Conservation (phyloP, 2,329 filamentous ascomycete species). For the Graphilbum ipis-grandicollis region DNA sequence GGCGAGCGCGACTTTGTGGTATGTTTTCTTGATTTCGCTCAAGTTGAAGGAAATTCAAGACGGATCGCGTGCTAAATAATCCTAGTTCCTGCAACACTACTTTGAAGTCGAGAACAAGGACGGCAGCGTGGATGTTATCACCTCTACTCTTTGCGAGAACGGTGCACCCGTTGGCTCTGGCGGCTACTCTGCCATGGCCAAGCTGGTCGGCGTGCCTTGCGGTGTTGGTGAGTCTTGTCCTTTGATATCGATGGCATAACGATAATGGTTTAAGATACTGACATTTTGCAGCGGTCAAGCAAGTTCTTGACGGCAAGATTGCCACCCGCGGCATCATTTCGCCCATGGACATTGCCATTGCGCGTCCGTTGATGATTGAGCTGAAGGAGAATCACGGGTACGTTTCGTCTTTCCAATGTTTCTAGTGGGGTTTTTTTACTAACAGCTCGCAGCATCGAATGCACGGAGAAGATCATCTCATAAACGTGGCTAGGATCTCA, state of each 20-base stretch:
- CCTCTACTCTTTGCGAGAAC: slow-evolving; percentile 69
- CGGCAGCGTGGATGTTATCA: slow-evolving; percentile 58
- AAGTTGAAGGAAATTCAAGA: not conserved
- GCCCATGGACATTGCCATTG: slow-evolving; percentile 47
- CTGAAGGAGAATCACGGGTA: slow-evolving; percentile 36
- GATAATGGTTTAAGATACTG: too few relatives aligned
- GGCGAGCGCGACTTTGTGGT: slow-evolving; percentile 74
- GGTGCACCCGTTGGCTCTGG: slow-evolving; percentile 28
- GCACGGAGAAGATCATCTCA: slow-evolving; percentile 10
- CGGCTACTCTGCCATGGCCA: slow-evolving; percentile 73
- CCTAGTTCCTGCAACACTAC: slow-evolving; percentile 47
- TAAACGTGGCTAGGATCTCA: too few relatives aligned
- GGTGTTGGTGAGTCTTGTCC: slow-evolving; percentile 12
- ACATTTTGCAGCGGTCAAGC: slow-evolving; percentile 40
- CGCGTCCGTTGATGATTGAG: slow-evolving; percentile 55
- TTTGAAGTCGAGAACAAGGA: slow-evolving; percentile 75
- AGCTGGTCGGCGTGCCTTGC: slow-evolving; percentile 52
- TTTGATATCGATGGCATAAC: too few relatives aligned
- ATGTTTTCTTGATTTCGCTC: slow-evolving; percentile 10
- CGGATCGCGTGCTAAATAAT: not conserved
- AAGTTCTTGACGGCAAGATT: slow-evolving; percentile 48
- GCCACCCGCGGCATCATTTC: slow-evolving; percentile 47
- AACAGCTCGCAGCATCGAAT: slow-evolving; percentile 9
- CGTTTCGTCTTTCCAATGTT: not conserved
- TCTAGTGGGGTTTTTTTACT: not conserved